Evolutionary conservation across 2,329 filamentous ascomycete species (phyloP).

Genomic region (Allantophomopsis cytisporea): DNA sequence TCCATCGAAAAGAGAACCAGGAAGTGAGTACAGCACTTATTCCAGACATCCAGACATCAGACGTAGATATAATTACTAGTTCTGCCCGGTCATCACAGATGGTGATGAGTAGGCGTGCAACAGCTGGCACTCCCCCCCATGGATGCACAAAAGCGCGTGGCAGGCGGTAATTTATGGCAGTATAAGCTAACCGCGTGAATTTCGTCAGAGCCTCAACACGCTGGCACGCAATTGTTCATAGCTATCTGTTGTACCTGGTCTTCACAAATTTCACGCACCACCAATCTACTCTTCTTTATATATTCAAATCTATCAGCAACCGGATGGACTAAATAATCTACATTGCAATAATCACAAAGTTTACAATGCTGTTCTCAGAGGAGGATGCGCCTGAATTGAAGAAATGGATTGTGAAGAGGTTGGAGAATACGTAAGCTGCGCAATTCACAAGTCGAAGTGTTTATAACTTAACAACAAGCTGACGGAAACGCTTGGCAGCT

Average conservation of each 20-base stretch:
- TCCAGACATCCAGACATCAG: too few species aligned
- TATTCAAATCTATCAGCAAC: background rate
- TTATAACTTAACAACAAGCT: conserved; percentile 1
- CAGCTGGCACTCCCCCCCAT: background rate
- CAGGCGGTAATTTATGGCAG: background rate
- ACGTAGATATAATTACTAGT: too few species aligned
- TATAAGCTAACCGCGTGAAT: background rate
- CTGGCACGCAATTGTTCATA: background rate
- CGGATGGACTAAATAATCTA: background rate
- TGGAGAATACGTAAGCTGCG: conserved; percentile 55
- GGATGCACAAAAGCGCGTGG: background rate
- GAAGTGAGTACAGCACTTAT: too few species aligned
- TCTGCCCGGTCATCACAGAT: too few species aligned
- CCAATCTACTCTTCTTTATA: background rate
- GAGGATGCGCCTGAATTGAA: conserved; percentile 52
- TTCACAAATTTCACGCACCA: background rate
- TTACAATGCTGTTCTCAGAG: conserved; percentile 46
- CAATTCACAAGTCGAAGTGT: background rate
- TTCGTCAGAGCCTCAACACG: background rate
- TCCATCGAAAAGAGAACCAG: too few species aligned
- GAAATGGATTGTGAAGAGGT: conserved; percentile 63
- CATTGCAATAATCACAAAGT: background rate
- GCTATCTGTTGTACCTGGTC: background rate
- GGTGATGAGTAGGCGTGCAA: too few species aligned
- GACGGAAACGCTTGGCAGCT: conserved; percentile 28